Evolutionary conservation across 2,329 filamentous ascomycete genomes (phyloP).

Genomic region (Zopfia rhizophila): DNA sequence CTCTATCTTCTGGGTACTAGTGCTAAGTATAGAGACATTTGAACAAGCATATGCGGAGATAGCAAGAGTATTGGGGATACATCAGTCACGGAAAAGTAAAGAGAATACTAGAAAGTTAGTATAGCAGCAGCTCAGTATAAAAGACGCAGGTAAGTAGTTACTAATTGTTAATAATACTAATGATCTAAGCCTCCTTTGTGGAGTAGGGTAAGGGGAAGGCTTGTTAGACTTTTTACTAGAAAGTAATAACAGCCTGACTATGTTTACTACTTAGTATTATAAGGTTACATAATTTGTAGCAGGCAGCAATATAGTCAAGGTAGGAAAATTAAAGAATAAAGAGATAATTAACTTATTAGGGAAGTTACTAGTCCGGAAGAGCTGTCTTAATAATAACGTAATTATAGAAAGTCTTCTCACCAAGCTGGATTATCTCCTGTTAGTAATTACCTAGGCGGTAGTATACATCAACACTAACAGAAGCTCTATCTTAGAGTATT

Average conservation of each 20-base stretch:
- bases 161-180: constrained; percentile 23
- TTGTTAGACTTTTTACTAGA: constrained; percentile 22
- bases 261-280: constrained; percentile 21
- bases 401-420: constrained; percentile 13
- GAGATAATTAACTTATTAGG: constrained; percentile 18
- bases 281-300: constrained; percentile 19
- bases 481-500: constrained; percentile 43
- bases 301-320: constrained; percentile 20
- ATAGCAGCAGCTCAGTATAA: constrained; percentile 28
- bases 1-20: constrained; percentile 36
- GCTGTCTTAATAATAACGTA: constrained; percentile 4
- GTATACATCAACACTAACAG: constrained; percentile 52
- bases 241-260: constrained; percentile 14
- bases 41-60: constrained; percentile 29
- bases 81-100: constrained; percentile 14
- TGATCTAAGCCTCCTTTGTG: constrained; percentile 15
- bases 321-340: constrained; percentile 13
- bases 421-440: constrained; percentile 53
- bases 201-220: constrained; percentile 8
- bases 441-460: constrained; percentile 49
- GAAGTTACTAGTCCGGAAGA: constrained; percentile 18
- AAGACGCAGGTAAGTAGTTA: constrained; percentile 21
- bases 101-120: constrained; percentile 32
- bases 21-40: constrained; percentile 31
- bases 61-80: constrained; percentile 21